Conservation (phyloP, 208 protist genomes). For the Leishmania tarentolae region DNA sequence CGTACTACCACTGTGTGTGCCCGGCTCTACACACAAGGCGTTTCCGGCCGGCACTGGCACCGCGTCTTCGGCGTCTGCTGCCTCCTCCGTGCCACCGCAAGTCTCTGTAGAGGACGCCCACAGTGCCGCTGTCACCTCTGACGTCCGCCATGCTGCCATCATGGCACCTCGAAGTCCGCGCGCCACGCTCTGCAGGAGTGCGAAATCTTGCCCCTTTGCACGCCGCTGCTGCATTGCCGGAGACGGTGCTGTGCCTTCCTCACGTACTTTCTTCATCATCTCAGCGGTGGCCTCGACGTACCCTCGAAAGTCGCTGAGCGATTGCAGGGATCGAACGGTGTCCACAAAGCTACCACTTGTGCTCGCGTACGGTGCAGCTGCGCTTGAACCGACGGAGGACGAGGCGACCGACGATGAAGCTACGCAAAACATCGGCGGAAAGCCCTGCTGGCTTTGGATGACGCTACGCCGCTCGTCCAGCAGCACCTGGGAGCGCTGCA, state of each 20-base stretch:
- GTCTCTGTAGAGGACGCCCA: conserved; percentile 7
- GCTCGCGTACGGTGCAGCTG: not conserved
- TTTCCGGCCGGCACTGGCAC: not conserved
- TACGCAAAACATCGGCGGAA: conserved; percentile 18
- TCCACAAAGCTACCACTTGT: conserved; percentile 24
- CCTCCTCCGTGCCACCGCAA: not conserved
- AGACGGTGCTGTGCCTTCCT: conserved; percentile 40
- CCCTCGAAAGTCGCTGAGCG: conserved; percentile 30
- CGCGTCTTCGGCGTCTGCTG: not conserved
- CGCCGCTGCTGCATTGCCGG: conserved; percentile 42
- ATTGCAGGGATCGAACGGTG: conserved; percentile 19
- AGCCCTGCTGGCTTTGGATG: not conserved
- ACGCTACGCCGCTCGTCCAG: conserved; percentile 45
- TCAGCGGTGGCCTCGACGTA: conserved; percentile 48
- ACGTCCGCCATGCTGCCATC: conserved; percentile 14
- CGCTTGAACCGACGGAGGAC: conserved; percentile 2
- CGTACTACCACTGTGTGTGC: not conserved
- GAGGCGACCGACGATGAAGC: conserved; percentile 4
- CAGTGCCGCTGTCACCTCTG: conserved; percentile 11
- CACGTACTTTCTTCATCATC: conserved; percentile 35
- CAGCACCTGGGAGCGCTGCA: conserved; percentile 60
- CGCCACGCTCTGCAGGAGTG: conserved; percentile 50
- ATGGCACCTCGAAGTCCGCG: conserved; percentile 18
- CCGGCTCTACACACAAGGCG: not conserved
- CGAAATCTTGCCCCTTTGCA: conserved; percentile 33